Base-by-base conservation (phyloP, 768 basidiomycete species). In the button mushroom (Agaricus bisporus) region DNA sequence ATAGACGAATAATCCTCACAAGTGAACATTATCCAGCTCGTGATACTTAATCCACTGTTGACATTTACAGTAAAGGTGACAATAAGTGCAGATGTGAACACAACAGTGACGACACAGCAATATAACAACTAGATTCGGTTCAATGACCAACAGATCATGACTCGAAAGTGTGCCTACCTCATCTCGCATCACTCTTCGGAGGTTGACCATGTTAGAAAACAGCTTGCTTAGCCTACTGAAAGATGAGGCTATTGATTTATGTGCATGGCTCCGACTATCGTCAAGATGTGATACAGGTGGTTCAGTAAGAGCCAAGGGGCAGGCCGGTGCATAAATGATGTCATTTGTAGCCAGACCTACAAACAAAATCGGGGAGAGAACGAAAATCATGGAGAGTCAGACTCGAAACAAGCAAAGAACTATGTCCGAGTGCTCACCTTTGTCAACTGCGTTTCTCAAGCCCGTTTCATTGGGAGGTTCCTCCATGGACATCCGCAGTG, bases 101-200 rank as follows among this genome's bases (percentile, higher is more conserved):
- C 71, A 2, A 69, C 71, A 15, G 79, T 76, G 53, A 81, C 77
- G 52, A 79, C 72, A 0, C 78, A 73, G 2, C 80, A 80, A 58
- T 83, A 82, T 37, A 74, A 70, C 10, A 83, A 60, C 82, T 84
- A 44, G 15, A 54, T 41, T 20, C 28, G 44, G 37, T 53, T 39
- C 58, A 39, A 7, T 26, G 48, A 43, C 8, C 45, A 11, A 14
- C 15, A 28, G 20, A 37, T 26, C 15, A 48, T 29, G 36, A 17
- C 18, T 42, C 20, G 15, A 32, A 51, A 32, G 41, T 32, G 15
- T 20, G 61, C 72, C n/a, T 59, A 83, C 83, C 74, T 86, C 84
- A 62, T 86, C 78, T 58, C 73, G 77, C 68, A 86, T 75, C 29
- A 81, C 81, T 60, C 74, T 63, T 26, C 71, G 75, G 55, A 85